Conservation (phyloP, 345 rosid species). For the Eucalyptus tenuipes region DNA sequence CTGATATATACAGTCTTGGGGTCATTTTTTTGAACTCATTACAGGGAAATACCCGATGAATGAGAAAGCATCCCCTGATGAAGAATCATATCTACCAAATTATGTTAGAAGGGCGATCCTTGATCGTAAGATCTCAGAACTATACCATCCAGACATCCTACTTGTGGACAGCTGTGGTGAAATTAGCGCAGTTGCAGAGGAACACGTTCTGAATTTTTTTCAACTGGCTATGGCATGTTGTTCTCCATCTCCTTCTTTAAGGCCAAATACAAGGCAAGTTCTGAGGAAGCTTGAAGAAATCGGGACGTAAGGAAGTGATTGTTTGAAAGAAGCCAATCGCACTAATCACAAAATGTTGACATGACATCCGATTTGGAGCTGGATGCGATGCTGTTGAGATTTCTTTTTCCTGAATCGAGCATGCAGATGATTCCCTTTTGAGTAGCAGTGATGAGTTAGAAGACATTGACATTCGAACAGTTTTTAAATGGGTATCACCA, state of each 20-base stretch:
- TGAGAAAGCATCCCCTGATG: slow-evolving; percentile 51
- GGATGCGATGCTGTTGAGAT: not conserved
- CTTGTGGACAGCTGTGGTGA: slow-evolving; percentile 4
- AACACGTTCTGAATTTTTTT: slow-evolving; percentile 45
- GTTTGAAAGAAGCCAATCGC: not conserved
- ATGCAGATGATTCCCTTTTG: not conserved
- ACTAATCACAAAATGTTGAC: not conserved
- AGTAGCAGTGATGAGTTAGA: not conserved
- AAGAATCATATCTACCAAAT: slow-evolving; percentile 56
- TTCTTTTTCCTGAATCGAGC: not conserved
- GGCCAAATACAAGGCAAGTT: slow-evolving; percentile 65
- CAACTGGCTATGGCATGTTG: slow-evolving; percentile 85
- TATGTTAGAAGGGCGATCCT: slow-evolving; percentile 52
- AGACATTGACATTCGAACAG: not conserved
- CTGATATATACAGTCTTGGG: slow-evolving; percentile 75
- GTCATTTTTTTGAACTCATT: slow-evolving; percentile 63
- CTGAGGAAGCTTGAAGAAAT: slow-evolving; percentile 60
- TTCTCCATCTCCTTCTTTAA: slow-evolving; percentile 77
- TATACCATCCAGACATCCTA: slow-evolving; percentile 56
- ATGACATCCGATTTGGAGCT: not conserved
- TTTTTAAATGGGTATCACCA: not conserved
- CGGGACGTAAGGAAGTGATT: not conserved
- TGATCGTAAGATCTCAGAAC: slow-evolving; percentile 44
- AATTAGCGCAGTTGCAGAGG: slow-evolving; percentile 33
- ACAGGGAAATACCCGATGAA: slow-evolving; percentile 61